Evolutionary conservation across 75 land plant species (phyloP), one percentile per base, ranked within the genome.

Genomic region (Cryptomeria japonica): DNA sequence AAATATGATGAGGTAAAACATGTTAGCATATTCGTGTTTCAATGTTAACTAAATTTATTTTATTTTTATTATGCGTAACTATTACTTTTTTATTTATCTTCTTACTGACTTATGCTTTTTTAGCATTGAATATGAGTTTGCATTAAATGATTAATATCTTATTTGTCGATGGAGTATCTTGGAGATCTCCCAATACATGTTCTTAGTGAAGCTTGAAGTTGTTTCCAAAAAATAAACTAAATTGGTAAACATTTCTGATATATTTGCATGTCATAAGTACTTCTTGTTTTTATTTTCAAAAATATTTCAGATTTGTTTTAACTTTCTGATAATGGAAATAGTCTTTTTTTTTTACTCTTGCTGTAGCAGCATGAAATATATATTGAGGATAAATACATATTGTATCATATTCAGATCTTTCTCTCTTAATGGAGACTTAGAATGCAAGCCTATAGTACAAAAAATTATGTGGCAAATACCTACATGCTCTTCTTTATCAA

Each of bases 1-100:
- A 93, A 93, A 84, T 94, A 93, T 91, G 94, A 93, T 47, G 95
- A 94, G 83, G 95, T 94, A 82, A 82, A 46, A 41, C 15, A 82
- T n/a, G 49, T 82, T 46, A 0, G 53, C 7, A 38, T 44, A 46
- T 82, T 82, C 32, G n/a, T n/a, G 46, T 82, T 82, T 82, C 47
- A n/a, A 11, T n/a, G 51, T 28, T 82, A 38, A 82, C 28, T 12
- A 46, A 82, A 44, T 16, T 44, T 44, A 31, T 82, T 44, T n/a
- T 13, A 0, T 46, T 46, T 82, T 46, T 82, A 46, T 82, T 3
- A n/a, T 11, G 1, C 34, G 11, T 82, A 82, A 46, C 32, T 28
- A 34, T 46, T 44, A 44, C 49, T 49, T 25, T 42, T 41, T 25
- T 82, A n/a, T 86, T 72, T 75, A 34, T 34, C 77, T 34, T 75